These are phyloP conservation scores for Russula earlei DNA, from an alignment of 768 basidiomycete species.

Conservation along the genomic window DNA sequence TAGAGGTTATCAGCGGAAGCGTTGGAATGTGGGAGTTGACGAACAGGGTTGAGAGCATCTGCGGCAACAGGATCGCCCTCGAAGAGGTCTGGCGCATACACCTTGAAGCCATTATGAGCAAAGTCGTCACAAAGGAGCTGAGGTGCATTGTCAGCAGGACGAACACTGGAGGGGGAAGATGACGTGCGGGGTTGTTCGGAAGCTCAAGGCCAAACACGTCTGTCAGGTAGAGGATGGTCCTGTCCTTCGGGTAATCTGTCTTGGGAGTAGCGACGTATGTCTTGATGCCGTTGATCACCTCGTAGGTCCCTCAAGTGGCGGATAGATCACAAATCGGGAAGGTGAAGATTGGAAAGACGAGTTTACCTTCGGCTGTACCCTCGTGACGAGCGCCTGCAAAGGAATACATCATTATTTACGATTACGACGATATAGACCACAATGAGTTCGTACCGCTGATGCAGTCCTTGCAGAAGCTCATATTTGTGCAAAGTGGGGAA, in stretches of 20 bases:
- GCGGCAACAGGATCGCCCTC: constrained; percentile 23
- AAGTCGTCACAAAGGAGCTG: constrained; percentile 14
- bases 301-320: constrained; percentile 25
- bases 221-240: constrained; percentile 34
- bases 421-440: background rate
- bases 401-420: background rate
- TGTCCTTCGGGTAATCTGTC: constrained; percentile 31
- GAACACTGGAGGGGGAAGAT: background rate
- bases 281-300: constrained; percentile 29
- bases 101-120: constrained; percentile 30
- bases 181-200: constrained; percentile 26
- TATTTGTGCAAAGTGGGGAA: constrained; percentile 16
- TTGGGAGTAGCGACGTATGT: constrained; percentile 35
- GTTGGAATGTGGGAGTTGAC: background rate
- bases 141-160: too few relatives aligned
- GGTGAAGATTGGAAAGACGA: background rate
- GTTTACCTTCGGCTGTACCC: constrained; percentile 29
- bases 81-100: constrained; percentile 18
- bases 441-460: constrained; percentile 35
- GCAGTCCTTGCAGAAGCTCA: constrained; percentile 51
- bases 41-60: constrained; percentile 19
- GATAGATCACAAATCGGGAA: background rate
- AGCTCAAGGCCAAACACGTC: constrained; percentile 32
- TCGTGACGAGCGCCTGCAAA: constrained; percentile 29
- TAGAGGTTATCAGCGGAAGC: background rate